Base-by-base conservation (phyloP, 2,329 filamentous ascomycete genomes). In the Aspergillus melleus region DNA sequence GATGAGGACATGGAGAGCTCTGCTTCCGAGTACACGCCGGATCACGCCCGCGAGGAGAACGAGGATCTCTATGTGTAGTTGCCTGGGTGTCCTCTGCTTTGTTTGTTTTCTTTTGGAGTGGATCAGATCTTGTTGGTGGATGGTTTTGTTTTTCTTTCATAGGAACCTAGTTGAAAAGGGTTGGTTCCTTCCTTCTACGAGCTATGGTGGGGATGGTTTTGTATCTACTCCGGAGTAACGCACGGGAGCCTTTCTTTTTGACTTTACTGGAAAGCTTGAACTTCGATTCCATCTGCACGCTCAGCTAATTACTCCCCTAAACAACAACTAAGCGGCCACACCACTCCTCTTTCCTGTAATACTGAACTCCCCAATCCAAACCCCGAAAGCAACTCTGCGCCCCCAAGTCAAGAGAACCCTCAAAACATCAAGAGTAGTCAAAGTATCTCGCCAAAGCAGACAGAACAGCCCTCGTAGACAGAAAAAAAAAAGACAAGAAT, bases 21-120 rank as follows among this genome's bases (percentile, higher is more conserved):
- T 29, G 56, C 59, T 4, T 65, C 63, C 1, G 66, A 69, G 58
- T 69, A 64, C 50, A 16, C 55, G 10, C 68, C 68, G 39, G 66
- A 69, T 5, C 51, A 52, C 4, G 14, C 30, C 22, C 14, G n/a
- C 24, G 29, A 61, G 32, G 24, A 54, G 14, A 60, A 61, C 1
- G 58, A 58, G 4, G 52, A 47, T 53, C 56, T 57, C n/a, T 63
- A 55, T 29, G 19, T 12, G 1, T 30, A n/a, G 30, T 8, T 32
- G n/a, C 20, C 14, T 58, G 47, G 24, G 29, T 6, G 47, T 61
- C 10, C 49, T 30, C 42, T 46, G 49, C 14, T 19, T 49, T 50
- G 29, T 47, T 12, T 14, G n/a, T 26, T 30, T 5, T 14, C 16
- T 24, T 58, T 53, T 44, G 9, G 24, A 1, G 22, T 11, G 16